A percentile compares a stretch with the other conserved stretches of the same genome.
phyloP scores from a whole-genome alignment of 495 filamentous ascomycete species.

The Coniosporium apollinis region DNA sequence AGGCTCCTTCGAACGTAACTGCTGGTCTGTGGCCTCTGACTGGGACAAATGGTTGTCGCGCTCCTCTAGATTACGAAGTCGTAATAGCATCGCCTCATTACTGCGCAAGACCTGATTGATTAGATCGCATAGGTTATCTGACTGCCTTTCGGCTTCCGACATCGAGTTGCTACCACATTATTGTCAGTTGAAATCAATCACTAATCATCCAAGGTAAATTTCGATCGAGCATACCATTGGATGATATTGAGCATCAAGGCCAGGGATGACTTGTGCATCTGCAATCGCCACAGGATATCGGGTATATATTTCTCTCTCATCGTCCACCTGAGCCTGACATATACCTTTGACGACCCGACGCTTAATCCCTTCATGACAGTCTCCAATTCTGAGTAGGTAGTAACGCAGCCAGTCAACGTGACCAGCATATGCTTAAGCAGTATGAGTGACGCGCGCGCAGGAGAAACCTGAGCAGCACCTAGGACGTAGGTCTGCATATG shows the following conservation, averaged over 20 bases:
- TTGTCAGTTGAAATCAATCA: not conserved
- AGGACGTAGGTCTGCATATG: not conserved
- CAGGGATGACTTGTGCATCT: slow-evolving; percentile 3
- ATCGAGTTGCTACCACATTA: not conserved
- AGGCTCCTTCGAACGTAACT: too few relatives aligned
- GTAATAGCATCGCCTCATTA: slow-evolving; percentile 1
- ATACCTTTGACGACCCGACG: not conserved
- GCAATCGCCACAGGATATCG: not conserved
- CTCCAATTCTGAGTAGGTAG: slow-evolving; percentile 3
- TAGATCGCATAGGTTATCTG: slow-evolving; percentile 3
- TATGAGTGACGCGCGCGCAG: not conserved
- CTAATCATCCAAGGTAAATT: too few relatives aligned
- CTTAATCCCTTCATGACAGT: not conserved
- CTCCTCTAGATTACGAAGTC: slow-evolving; percentile 1
- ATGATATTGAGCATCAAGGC: slow-evolving; percentile 4
- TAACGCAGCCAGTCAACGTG: slow-evolving; percentile 1
- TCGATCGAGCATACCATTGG: slow-evolving; percentile 2
- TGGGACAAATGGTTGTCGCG: not conserved
- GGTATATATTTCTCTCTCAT: not conserved
- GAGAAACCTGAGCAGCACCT: not conserved
- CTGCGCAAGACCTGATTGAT: slow-evolving; percentile 1
- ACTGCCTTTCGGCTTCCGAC: slow-evolving; percentile 1
- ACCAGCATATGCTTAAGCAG: not conserved
- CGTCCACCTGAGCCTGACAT: slow-evolving; percentile 2
- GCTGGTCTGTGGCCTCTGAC: too few relatives aligned